Conservation (phyloP, 768 basidiomycete genomes). For the Mycena leptocephala region DNA sequence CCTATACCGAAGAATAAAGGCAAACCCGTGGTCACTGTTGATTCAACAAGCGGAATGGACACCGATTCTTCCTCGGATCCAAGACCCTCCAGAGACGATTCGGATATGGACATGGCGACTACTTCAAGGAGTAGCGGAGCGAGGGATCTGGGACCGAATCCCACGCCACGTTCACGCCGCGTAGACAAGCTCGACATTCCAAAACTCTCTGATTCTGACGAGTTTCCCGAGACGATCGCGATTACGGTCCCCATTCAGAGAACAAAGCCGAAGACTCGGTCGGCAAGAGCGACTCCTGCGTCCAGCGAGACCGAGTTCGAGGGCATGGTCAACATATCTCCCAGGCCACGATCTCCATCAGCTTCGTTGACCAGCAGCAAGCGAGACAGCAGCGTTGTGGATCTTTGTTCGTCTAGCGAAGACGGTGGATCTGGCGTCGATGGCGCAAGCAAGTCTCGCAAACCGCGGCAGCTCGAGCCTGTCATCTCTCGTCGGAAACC, state of each 20-base stretch:
- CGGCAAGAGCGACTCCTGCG: not conserved
- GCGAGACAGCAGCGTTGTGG: slow-evolving; percentile 18
- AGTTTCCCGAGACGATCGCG: not conserved
- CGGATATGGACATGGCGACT: slow-evolving; percentile 10
- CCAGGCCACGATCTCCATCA: slow-evolving; percentile 25
- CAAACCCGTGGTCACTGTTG: slow-evolving; percentile 4
- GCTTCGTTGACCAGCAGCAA: slow-evolving; percentile 3
- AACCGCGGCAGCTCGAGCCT: not conserved
- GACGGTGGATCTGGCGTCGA: not conserved
- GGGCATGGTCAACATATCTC: not conserved
- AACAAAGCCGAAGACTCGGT: not conserved
- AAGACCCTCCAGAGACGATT: not conserved
- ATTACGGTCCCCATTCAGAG: not conserved
- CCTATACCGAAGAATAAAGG: slow-evolving; percentile 23
- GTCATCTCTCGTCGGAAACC: not conserved
- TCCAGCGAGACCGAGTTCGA: slow-evolving; percentile 1
- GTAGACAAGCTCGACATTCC: not conserved
- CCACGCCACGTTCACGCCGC: slow-evolving; percentile 10
- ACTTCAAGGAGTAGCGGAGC: not conserved
- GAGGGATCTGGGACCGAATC: not conserved
- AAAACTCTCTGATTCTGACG: not conserved
- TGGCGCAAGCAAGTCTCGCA: slow-evolving; percentile 1
- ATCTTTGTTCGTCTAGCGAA: slow-evolving; percentile 31
- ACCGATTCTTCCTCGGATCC: slow-evolving; percentile 23
- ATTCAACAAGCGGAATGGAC: slow-evolving; percentile 24